Percentiles rank a stretch among this genome's conserved stretches.
phyloP scores from a whole-genome alignment of 108 stramenopile species.

The Schizochytrium sp. region DNA sequence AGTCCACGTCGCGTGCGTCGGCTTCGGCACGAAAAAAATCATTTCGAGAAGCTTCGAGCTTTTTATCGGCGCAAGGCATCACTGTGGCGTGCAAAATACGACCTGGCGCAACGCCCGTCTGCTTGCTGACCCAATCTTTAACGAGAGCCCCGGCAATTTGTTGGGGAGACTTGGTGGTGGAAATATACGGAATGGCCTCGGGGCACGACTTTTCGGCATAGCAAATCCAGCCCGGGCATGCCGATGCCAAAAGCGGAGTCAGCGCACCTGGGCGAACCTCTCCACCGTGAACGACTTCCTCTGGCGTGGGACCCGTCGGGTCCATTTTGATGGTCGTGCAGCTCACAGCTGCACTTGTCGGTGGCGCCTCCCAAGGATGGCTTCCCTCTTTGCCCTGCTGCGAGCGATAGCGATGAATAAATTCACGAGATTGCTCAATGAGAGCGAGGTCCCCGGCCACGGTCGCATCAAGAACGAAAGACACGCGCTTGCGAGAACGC shows the following conservation, averaged over 20 bases:
- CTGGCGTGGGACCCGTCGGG: neutral
- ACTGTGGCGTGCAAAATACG: slow-evolving; percentile 50
- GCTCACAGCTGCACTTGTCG: neutral
- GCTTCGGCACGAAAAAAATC: slow-evolving; percentile 56
- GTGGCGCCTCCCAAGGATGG: neutral
- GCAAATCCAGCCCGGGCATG: slow-evolving; percentile 95
- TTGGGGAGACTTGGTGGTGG: slow-evolving; percentile 71
- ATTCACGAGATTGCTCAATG: slow-evolving; percentile 37
- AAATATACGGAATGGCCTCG: slow-evolving; percentile 66
- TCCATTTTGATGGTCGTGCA: slow-evolving; percentile 14
- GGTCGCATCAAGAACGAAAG: slow-evolving; percentile 33
- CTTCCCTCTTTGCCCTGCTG: neutral
- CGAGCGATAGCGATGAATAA: slow-evolving; percentile 18
- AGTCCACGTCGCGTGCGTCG: slow-evolving; percentile 68
- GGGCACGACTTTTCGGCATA: slow-evolving; percentile 89
- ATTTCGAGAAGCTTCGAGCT: slow-evolving; percentile 86
- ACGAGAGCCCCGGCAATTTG: slow-evolving; percentile 44
- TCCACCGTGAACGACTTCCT: neutral
- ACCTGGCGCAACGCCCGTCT: slow-evolving; percentile 28
- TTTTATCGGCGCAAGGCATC: slow-evolving; percentile 98
- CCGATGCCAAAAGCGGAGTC: slow-evolving; percentile 72
- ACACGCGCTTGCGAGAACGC: slow-evolving; percentile 25
- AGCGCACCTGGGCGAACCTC: neutral
- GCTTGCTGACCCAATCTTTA: slow-evolving; percentile 19
- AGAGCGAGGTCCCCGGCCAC: slow-evolving; percentile 34